Percentiles rank a stretch among this genome's conserved stretches.
phyloP scores from a whole-genome alignment of 1,284 basidiomycete species.

The Phellinidium pouzarii region DNA sequence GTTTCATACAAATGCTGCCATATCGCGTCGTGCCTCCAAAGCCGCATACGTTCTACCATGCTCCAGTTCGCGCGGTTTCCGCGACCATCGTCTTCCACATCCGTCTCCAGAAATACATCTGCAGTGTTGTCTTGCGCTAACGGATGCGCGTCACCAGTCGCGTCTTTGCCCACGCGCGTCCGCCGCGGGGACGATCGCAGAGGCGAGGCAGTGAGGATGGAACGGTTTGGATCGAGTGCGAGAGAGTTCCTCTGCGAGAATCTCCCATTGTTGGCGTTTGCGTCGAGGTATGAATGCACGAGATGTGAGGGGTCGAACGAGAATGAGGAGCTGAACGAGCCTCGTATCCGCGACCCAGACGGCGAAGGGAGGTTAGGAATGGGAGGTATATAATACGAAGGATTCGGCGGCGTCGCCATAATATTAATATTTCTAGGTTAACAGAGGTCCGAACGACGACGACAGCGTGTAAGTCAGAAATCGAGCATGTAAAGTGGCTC shows the following conservation, averaged over 20 bases:
- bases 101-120: slow-evolving; percentile 65
- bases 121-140: slow-evolving; percentile 68
- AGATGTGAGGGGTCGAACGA: slow-evolving; percentile 73
- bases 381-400: slow-evolving; percentile 32
- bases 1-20: slow-evolving; percentile 98
- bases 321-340: slow-evolving; percentile 73
- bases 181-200: slow-evolving; percentile 54
- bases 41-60: slow-evolving; percentile 89
- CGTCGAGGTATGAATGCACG: slow-evolving; percentile 57
- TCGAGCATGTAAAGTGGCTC: background rate
- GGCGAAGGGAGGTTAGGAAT: slow-evolving; percentile 31
- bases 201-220: slow-evolving; percentile 63
- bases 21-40: slow-evolving; percentile 96
- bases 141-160: slow-evolving; percentile 50
- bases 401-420: slow-evolving; percentile 19
- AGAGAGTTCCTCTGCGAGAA: slow-evolving; percentile 37
- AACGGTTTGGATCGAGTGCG: slow-evolving; percentile 70
- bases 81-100: slow-evolving; percentile 37
- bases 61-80: slow-evolving; percentile 65
- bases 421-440: too few species aligned
- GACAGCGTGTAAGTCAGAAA: background rate
- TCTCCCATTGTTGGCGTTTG: slow-evolving; percentile 44
- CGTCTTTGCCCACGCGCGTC: slow-evolving; percentile 36
- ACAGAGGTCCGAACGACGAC: background rate
- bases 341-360: slow-evolving; percentile 46